A percentile compares a stretch with the other conserved stretches of the same genome.
Evolutionary conservation across 225 moss, liverwort and hornwort species (phyloP).

Genomic region (Antitrichia curtipendula): DNA sequence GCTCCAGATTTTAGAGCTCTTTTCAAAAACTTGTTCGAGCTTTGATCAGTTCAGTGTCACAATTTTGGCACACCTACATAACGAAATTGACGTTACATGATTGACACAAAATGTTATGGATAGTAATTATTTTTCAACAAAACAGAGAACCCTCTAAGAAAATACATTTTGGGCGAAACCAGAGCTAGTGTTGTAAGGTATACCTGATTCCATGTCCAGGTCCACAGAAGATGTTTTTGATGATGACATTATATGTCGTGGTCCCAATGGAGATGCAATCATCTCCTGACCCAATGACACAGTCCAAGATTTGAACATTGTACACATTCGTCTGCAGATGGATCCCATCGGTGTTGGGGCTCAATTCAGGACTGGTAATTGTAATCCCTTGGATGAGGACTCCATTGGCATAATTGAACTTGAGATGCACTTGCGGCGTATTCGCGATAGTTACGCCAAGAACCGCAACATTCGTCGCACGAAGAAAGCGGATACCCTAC

Average conservation of each 20-base stretch:
- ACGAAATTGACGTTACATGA: not conserved
- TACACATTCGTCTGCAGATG: slow-evolving; percentile 51
- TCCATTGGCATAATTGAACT: slow-evolving; percentile 2
- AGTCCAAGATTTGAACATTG: slow-evolving; percentile 31
- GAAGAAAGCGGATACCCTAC: slow-evolving; percentile 47
- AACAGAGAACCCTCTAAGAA: no score
- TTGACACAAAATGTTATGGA: not conserved
- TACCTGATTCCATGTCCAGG: slow-evolving; percentile 91
- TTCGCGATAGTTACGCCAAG: slow-evolving; percentile 17
- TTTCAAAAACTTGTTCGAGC: not conserved
- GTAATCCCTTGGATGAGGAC: slow-evolving; percentile 5
- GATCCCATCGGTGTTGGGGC: slow-evolving; percentile 82
- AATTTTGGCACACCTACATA: not conserved
- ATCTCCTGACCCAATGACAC: slow-evolving; percentile 47
- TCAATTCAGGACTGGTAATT: slow-evolving; percentile 11
- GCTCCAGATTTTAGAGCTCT: not conserved
- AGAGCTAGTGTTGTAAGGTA: no score
- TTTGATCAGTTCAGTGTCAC: not conserved
- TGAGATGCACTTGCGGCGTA: slow-evolving; percentile 54
- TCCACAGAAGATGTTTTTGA: slow-evolving; percentile 34
- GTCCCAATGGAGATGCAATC: slow-evolving; percentile 78
- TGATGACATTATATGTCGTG: slow-evolving; percentile 16
- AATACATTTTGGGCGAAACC: not conserved
- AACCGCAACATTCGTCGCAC: slow-evolving; percentile 27
- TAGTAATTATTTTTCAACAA: not conserved